Conservation (phyloP, 805 yeast species). For the Saturnispora quitensis region DNA sequence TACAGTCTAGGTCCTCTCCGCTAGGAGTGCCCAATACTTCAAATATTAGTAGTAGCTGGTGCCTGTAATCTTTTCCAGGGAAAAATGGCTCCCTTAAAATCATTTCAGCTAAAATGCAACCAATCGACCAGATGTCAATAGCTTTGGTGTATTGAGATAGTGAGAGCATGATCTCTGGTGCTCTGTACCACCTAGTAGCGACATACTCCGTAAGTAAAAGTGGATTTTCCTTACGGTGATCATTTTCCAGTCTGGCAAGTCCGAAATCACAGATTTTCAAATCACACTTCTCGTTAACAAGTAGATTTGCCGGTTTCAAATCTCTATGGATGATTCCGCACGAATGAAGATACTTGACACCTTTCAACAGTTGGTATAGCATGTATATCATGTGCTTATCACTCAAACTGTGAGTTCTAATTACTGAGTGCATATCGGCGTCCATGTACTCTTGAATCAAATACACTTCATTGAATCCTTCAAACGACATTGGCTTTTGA, state of each 20-base stretch:
- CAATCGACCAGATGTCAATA: slow-evolving; percentile 75
- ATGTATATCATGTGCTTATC: slow-evolving; percentile 67
- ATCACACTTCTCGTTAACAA: slow-evolving; percentile 63
- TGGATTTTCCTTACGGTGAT: slow-evolving; percentile 25
- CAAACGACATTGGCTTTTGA: slow-evolving; percentile 51
- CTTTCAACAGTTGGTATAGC: slow-evolving; percentile 60
- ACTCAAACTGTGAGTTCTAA: slow-evolving; percentile 44
- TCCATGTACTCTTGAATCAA: slow-evolving; percentile 74
- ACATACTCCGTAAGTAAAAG: slow-evolving; percentile 65
- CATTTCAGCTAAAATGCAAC: slow-evolving; percentile 70
- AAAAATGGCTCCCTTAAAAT: slow-evolving; percentile 52
- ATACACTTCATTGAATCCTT: slow-evolving; percentile 62
- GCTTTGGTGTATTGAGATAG: slow-evolving; percentile 66
- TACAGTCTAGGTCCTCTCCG: slow-evolving; percentile 63
- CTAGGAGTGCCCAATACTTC: slow-evolving; percentile 67
- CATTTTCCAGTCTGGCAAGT: slow-evolving; percentile 48
- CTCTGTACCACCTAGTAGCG: slow-evolving; percentile 80
- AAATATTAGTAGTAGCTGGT: slow-evolving; percentile 57
- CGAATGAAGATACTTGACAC: slow-evolving; percentile 60
- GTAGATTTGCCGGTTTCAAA: slow-evolving; percentile 63
- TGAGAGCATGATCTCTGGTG: slow-evolving; percentile 75
- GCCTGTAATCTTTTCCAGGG: slow-evolving; percentile 68
- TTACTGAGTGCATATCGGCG: slow-evolving; percentile 57
- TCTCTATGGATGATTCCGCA: slow-evolving; percentile 72
- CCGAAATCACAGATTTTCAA: slow-evolving; percentile 77